Evolutionary conservation across 176 grass and related monocot genomes (phyloP).

Genomic region (Eleusine coracana): DNA sequence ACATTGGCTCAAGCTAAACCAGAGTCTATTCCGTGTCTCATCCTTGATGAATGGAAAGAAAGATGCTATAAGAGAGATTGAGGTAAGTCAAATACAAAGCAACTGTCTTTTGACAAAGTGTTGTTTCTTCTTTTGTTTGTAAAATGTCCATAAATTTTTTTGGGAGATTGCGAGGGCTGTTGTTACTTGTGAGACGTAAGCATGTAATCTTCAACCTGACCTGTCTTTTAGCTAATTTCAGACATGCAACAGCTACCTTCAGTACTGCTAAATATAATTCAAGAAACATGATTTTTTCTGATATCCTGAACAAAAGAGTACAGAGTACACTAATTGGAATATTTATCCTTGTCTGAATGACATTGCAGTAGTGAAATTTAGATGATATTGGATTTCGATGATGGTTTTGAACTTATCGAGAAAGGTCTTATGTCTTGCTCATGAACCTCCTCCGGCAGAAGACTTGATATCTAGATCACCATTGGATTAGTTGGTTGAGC

Average conservation of each 20-base stretch:
- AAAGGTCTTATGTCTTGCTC: background rate
- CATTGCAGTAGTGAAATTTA: background rate
- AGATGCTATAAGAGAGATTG: slow-evolving; percentile 85
- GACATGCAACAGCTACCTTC: slow-evolving; percentile 6
- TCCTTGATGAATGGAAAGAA: slow-evolving; percentile 94
- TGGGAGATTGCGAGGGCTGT: slow-evolving; percentile 21
- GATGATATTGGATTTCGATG: background rate
- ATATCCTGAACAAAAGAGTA: background rate
- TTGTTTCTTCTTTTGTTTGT: background rate
- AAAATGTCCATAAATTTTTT: slow-evolving; percentile 8
- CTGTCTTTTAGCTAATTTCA: slow-evolving; percentile 25
- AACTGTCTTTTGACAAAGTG: slow-evolving; percentile 13
- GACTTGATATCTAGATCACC: slow-evolving; percentile 14
- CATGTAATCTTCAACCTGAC: background rate
- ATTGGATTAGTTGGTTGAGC: slow-evolving; percentile 22
- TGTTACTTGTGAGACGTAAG: background rate
- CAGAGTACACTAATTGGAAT: background rate
- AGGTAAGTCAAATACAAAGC: slow-evolving; percentile 54
- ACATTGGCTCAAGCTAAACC: slow-evolving; percentile 82
- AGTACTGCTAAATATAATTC: slow-evolving; percentile 27
- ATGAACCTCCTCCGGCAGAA: background rate
- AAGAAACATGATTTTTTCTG: background rate
- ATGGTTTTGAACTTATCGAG: background rate
- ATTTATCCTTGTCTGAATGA: background rate
- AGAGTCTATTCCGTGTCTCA: slow-evolving; percentile 80